Evolutionary conservation across 2,329 filamentous ascomycete genomes (phyloP).

Genomic region (Aspergillus pseudonomiae): DNA sequence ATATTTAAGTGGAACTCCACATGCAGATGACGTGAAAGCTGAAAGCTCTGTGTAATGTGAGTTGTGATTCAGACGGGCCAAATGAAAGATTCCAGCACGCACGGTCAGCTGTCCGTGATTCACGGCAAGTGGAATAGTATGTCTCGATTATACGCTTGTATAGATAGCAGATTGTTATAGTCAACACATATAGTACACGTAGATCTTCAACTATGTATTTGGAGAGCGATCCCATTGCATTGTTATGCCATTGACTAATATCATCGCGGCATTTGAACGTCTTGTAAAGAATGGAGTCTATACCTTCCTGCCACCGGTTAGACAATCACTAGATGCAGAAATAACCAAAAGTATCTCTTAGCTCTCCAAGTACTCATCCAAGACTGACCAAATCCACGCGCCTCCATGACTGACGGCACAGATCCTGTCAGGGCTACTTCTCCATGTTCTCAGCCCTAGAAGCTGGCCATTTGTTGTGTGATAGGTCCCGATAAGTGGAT

Average conservation of each 20-base stretch:
- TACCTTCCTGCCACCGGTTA: too few species aligned
- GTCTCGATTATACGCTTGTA: too few species aligned
- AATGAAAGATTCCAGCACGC: neutral
- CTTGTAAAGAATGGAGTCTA: too few species aligned
- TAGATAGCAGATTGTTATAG: too few species aligned
- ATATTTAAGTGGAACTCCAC: too few species aligned
- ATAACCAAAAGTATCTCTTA: neutral
- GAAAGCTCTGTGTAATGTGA: neutral
- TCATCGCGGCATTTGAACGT: too few species aligned
- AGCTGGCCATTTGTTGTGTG: constrained; percentile 28
- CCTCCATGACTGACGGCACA: constrained; percentile 23
- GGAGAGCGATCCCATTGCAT: too few species aligned
- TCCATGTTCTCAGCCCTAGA: constrained; percentile 30
- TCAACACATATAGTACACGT: too few species aligned
- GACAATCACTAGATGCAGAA: neutral
- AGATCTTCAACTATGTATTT: too few species aligned
- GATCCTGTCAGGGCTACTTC: constrained; percentile 25
- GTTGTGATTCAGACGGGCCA: neutral
- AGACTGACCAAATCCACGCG: constrained; percentile 22
- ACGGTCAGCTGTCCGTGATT: too few species aligned
- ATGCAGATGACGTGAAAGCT: too few species aligned
- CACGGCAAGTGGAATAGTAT: rapidly evolving
- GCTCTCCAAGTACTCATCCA: neutral
- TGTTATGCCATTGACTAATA: too few species aligned
- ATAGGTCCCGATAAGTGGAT: constrained; percentile 31